Evolutionary conservation across 805 yeast species (phyloP).

Genomic region (Wickerhamomyces bovis): DNA sequence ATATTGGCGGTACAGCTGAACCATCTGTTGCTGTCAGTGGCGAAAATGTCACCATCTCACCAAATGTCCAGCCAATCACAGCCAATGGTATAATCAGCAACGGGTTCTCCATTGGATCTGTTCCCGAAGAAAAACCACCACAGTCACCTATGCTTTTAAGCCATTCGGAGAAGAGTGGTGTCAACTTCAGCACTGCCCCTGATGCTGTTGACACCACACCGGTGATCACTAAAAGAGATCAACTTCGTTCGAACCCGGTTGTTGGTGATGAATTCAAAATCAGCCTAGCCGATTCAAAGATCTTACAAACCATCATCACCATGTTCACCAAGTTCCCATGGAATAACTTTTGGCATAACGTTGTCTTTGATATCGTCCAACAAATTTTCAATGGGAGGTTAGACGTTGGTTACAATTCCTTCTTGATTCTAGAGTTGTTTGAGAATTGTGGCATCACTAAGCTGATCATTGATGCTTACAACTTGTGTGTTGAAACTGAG

Average conservation of each 20-base stretch:
- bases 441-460: conserved; percentile 53
- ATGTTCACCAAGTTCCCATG: conserved; percentile 73
- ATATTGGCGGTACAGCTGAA: conserved; percentile 24
- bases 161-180: background rate
- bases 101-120: background rate
- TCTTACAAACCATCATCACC: conserved; percentile 52
- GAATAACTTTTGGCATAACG: conserved; percentile 83
- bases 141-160: background rate
- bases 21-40: conserved; percentile 25
- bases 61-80: conserved; percentile 14
- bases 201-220: background rate
- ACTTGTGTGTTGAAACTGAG: conserved; percentile 54
- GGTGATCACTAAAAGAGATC: conserved; percentile 14
- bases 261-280: conserved; percentile 72
- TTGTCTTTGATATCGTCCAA: conserved; percentile 77
- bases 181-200: background rate
- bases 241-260: conserved; percentile 47
- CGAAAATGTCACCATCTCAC: conserved; percentile 21
- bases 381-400: conserved; percentile 71
- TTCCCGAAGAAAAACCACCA: background rate
- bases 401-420: conserved; percentile 71
- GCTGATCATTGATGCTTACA: conserved; percentile 60
- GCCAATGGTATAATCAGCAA: background rate
- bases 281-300: conserved; percentile 56
- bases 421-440: conserved; percentile 54